Conservation (phyloP, 345 rosid genomes). For the Citrus mangshanensis region DNA sequence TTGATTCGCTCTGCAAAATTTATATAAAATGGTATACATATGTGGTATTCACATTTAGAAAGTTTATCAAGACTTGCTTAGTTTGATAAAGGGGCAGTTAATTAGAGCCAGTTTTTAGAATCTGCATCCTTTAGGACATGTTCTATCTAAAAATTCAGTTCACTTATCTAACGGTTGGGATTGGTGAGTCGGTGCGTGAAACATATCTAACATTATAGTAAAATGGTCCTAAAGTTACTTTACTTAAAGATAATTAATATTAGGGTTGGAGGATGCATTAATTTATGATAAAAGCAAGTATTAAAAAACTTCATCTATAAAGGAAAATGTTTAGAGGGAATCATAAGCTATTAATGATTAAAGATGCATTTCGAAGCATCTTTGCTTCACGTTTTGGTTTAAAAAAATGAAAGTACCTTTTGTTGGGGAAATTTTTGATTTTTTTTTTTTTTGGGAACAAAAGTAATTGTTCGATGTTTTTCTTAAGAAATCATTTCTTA, state of each 20-base stretch:
- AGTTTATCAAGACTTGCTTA: neutral
- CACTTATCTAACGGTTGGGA: constrained; percentile 2
- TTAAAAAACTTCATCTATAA: constrained; percentile 18
- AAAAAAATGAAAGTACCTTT: too few relatives aligned
- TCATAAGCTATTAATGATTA: constrained; percentile 21
- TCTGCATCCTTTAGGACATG: constrained; percentile 26
- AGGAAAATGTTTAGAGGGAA: constrained; percentile 25
- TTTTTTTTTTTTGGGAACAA: too few relatives aligned
- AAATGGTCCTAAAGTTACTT: neutral
- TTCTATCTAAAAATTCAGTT: constrained; percentile 4
- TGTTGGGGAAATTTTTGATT: too few relatives aligned
- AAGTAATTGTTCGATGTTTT: too few relatives aligned
- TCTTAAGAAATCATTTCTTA: too few relatives aligned
- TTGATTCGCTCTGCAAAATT: too few relatives aligned
- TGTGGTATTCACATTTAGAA: neutral
- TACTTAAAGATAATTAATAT: neutral
- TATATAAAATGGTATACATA: too few relatives aligned
- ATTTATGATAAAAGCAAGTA: neutral
- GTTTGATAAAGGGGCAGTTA: neutral
- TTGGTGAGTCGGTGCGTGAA: constrained; percentile 40
- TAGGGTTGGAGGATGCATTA: neutral
- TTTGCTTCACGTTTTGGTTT: neutral
- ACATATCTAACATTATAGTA: constrained; percentile 19
- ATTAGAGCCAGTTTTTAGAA: constrained; percentile 15
- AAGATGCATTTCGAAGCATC: neutral